Evolutionary conservation across 257 asterid species (phyloP).

Genomic region (Perilla frutescens): DNA sequence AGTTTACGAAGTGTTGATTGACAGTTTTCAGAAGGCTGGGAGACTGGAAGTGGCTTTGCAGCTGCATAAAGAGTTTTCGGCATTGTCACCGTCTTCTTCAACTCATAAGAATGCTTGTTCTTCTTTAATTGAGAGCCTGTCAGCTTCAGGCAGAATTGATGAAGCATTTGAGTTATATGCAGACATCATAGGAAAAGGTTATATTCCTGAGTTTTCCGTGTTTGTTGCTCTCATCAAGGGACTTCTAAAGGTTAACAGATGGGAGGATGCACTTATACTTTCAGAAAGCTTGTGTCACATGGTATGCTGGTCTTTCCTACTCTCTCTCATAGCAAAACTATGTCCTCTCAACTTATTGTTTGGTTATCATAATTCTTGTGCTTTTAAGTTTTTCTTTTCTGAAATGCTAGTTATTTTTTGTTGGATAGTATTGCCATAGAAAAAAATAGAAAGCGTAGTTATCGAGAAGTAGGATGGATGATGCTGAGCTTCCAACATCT

Average conservation of each 20-base stretch:
- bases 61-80: constrained; percentile 65
- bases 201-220: constrained; percentile 59
- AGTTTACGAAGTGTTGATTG: constrained; percentile 69
- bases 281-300: constrained; percentile 71
- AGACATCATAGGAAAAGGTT: constrained; percentile 64
- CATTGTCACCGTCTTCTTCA: constrained; percentile 41
- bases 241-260: constrained; percentile 60
- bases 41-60: constrained; percentile 74
- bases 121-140: constrained; percentile 65
- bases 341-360: constrained; percentile 2
- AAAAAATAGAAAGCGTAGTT: background rate
- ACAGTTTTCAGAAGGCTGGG: constrained; percentile 80
- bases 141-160: constrained; percentile 59
- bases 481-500: background rate
- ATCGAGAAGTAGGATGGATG: background rate
- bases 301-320: constrained; percentile 47
- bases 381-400: background rate
- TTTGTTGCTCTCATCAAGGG: constrained; percentile 71
- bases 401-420: background rate
- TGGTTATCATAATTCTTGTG: constrained; percentile 10
- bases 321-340: background rate
- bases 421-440: constrained; percentile 14
- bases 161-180: constrained; percentile 69
- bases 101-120: constrained; percentile 49
- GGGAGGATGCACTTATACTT: constrained; percentile 80